Percentiles rank a stretch among this genome's conserved stretches.
Evolutionary conservation across 345 rosid species (phyloP).

Genomic region (Bruguiera parviflora): DNA sequence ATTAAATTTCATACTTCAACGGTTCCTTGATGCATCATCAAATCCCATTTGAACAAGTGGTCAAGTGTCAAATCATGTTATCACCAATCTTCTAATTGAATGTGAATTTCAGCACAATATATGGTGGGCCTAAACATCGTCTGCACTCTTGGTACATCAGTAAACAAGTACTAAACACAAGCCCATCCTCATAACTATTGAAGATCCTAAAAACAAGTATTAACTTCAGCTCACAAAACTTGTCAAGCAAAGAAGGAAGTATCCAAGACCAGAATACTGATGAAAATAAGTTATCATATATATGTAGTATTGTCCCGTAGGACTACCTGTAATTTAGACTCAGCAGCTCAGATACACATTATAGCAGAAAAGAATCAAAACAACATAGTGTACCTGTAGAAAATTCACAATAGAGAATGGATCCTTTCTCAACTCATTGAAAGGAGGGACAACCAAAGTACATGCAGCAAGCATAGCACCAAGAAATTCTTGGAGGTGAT

Average conservation of each 20-base stretch:
- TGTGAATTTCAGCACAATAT: no score
- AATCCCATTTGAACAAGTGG: no score
- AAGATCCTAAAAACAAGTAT: neutral
- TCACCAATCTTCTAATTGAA: no score
- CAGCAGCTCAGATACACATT: neutral
- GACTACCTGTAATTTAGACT: neutral
- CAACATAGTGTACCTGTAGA: constrained; percentile 55
- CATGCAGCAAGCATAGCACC: constrained; percentile 62
- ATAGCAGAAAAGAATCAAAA: neutral
- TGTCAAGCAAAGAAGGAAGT: neutral
- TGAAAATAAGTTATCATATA: no score
- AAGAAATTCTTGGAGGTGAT: constrained; percentile 92
- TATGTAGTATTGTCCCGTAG: no score
- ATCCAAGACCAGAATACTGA: no score
- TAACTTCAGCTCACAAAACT: neutral
- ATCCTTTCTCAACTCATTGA: constrained; percentile 43
- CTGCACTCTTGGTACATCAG: no score
- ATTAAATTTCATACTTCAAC: no score
- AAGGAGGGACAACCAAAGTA: constrained; percentile 68
- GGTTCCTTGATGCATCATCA: no score
- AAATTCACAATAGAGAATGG: constrained; percentile 46
- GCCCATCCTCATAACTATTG: neutral
- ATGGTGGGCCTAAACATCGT: no score
- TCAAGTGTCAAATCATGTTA: no score
- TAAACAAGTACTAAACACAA: no score